phyloP scores from a whole-genome alignment of 2,329 filamentous ascomycete species.

The Colletotrichum karsti region DNA sequence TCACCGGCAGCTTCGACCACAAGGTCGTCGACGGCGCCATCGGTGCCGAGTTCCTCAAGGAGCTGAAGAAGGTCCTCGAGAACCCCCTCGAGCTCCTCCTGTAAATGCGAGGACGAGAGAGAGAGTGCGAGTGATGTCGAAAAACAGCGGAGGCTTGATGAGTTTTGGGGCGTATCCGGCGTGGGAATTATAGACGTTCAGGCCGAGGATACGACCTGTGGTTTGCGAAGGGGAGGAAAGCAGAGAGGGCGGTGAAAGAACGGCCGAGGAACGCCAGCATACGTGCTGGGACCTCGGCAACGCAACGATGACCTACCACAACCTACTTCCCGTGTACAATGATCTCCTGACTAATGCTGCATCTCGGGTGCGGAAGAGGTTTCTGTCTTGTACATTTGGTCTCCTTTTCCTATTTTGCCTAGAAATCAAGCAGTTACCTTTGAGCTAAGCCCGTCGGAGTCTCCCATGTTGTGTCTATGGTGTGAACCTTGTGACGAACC shows the following conservation, averaged over 20 bases:
- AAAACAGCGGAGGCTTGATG: conserved; percentile 20
- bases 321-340: conserved; percentile 49
- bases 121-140: background rate
- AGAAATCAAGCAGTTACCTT: conserved; percentile 33
- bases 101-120: conserved; percentile 54
- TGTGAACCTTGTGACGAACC: background rate
- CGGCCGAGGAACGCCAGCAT: conserved; percentile 19
- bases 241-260: conserved; percentile 22
- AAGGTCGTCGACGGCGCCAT: conserved; percentile 98
- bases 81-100: conserved; percentile 95
- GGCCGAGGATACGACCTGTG: conserved; percentile 21
- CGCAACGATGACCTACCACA: conserved; percentile 35
- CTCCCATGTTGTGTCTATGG: background rate
- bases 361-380: conserved; percentile 39
- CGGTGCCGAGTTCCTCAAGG: conserved; percentile 94
- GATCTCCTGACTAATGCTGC: conserved; percentile 50
- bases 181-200: conserved; percentile 22
- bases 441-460: background rate
- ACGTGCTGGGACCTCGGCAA: conserved; percentile 2
- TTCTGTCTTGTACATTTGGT: conserved; percentile 39
- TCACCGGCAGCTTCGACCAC: conserved; percentile 98
- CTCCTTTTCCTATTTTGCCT: conserved; percentile 33
- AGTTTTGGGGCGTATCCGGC: conserved; percentile 24
- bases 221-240: conserved; percentile 20
- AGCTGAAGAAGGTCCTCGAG: conserved; percentile 97